Percentiles rank a stretch among this genome's conserved stretches.
Conservation (phyloP, 2,329 filamentous ascomycete species). For the Bipolaris zeicola region DNA sequence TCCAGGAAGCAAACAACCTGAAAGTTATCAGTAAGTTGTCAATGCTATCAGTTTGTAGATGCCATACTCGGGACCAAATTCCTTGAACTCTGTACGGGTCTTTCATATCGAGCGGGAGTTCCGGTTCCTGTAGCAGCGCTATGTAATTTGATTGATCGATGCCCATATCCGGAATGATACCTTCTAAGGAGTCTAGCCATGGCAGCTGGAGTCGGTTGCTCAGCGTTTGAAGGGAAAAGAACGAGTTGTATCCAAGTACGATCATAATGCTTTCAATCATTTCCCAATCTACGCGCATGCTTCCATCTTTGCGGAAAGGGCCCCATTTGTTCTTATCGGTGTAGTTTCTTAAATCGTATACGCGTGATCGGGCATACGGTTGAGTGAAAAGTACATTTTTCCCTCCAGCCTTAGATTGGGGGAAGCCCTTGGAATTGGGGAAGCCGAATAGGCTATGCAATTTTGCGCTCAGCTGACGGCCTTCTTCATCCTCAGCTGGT, state of each 20-base stretch:
- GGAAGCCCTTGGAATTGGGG: slow-evolving; percentile 55
- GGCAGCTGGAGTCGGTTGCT: slow-evolving; percentile 32
- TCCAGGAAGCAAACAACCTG: slow-evolving; percentile 55
- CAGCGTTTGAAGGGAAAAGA: slow-evolving; percentile 33
- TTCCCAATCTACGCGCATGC: slow-evolving; percentile 74
- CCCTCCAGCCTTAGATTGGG: slow-evolving; percentile 50
- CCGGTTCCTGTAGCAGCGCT: slow-evolving; percentile 36
- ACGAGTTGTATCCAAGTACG: slow-evolving; percentile 66
- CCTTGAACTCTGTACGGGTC: slow-evolving; percentile 68
- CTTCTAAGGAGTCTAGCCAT: slow-evolving; percentile 40
- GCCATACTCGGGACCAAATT: slow-evolving; percentile 69
- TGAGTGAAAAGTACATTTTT: slow-evolving; percentile 50
- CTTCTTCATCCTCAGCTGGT: slow-evolving; percentile 48
- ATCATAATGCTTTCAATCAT: slow-evolving; percentile 77
- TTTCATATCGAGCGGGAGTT: slow-evolving; percentile 56
- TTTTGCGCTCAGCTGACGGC: slow-evolving; percentile 70
- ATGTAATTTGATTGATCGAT: slow-evolving; percentile 9
- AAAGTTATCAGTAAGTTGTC: slow-evolving; percentile 14
- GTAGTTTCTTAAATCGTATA: slow-evolving; percentile 77
- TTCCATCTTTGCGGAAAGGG: slow-evolving; percentile 70
- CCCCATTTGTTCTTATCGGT: slow-evolving; percentile 69
- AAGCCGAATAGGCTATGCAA: slow-evolving; percentile 72
- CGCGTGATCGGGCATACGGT: slow-evolving; percentile 68
- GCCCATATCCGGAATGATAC: slow-evolving; percentile 28
- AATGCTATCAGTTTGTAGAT: background rate